These are phyloP conservation scores for Neofusicoccum cordaticola DNA, from an alignment of 2,329 filamentous ascomycete genomes.

Conservation along the genomic window DNA sequence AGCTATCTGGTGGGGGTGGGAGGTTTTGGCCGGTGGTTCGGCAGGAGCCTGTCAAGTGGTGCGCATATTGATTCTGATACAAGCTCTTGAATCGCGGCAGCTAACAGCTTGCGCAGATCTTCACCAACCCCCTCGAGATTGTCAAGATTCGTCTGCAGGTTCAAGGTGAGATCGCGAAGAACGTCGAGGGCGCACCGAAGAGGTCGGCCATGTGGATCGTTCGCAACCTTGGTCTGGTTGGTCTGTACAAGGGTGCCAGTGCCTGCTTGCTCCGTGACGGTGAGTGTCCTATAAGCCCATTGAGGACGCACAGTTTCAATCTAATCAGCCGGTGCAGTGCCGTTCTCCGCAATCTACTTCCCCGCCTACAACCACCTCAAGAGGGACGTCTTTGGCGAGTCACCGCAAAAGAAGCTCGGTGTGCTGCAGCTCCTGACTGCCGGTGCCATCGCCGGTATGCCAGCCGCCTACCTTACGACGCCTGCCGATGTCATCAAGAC, in stretches of 20 bases:
- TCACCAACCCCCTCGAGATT: conserved; percentile 97
- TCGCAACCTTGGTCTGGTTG: conserved; percentile 86
- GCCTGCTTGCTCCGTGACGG: conserved; percentile 87
- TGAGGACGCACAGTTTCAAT: neutral
- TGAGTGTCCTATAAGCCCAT: conserved; percentile 19
- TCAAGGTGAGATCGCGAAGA: conserved; percentile 92
- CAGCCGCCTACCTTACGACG: conserved; percentile 78
- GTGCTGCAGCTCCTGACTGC: conserved; percentile 88
- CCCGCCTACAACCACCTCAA: conserved; percentile 94
- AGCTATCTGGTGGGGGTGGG: conserved; percentile 66
- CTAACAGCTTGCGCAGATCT: conserved; percentile 58
- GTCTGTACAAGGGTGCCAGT: conserved; percentile 93
- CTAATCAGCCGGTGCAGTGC: conserved; percentile 52
- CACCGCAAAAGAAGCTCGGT: conserved; percentile 79
- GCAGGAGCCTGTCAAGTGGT: conserved; percentile 96
- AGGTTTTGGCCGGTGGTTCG: conserved; percentile 82
- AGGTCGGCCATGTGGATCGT: conserved; percentile 98
- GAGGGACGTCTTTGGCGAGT: conserved; percentile 89
- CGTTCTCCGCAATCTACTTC: conserved; percentile 99
- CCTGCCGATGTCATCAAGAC: conserved; percentile 99
- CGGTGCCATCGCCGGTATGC: conserved; percentile 72
- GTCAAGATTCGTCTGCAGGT: conserved; percentile 99
- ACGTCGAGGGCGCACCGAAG: conserved; percentile 74
- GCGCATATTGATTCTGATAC: conserved; percentile 43
- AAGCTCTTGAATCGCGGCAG: conserved; percentile 17